Evolutionary conservation across 2,329 filamentous ascomycete species (phyloP).

Genomic region (Myriosclerotinia scirpicola): DNA sequence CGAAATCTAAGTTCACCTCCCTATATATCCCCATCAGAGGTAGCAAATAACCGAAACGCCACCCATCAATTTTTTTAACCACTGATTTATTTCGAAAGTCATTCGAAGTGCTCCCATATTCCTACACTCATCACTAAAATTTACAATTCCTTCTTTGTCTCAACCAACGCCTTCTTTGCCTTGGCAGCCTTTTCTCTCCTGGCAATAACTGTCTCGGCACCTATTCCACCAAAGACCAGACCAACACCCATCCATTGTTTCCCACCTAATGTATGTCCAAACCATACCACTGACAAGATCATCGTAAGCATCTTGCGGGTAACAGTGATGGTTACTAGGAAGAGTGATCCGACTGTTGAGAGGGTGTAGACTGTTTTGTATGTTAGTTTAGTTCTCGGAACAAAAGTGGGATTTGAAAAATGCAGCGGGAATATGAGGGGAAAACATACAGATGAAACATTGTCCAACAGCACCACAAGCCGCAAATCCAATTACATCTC

Average conservation of each 20-base stretch:
- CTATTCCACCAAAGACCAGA: conserved; percentile 93
- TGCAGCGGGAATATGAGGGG: conserved; percentile 10
- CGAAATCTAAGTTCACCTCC: background rate
- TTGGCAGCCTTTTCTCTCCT: conserved; percentile 81
- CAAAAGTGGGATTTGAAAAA: background rate
- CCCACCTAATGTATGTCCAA: conserved; percentile 80
- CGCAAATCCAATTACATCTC: conserved; percentile 86
- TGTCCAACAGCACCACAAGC: conserved; percentile 90
- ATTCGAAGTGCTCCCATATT: conserved; percentile 3
- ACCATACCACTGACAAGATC: conserved; percentile 93
- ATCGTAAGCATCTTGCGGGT: conserved; percentile 99
- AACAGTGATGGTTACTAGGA: conserved; percentile 94
- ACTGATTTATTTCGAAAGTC: background rate
- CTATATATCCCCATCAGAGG: background rate
- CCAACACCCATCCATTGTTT: conserved; percentile 94
- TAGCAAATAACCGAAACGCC: background rate
- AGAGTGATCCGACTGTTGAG: conserved; percentile 83
- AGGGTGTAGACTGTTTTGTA: conserved; percentile 71
- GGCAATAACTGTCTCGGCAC: conserved; percentile 81
- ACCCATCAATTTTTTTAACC: background rate
- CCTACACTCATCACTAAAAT: conserved; percentile 6
- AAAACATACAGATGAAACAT: conserved; percentile 79
- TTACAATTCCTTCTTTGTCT: conserved; percentile 35
- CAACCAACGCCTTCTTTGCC: conserved; percentile 45
- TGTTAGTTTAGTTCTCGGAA: conserved; percentile 9